Conservation (phyloP, 2,329 filamentous ascomycete species). For the Fusarium sp. region DNA sequence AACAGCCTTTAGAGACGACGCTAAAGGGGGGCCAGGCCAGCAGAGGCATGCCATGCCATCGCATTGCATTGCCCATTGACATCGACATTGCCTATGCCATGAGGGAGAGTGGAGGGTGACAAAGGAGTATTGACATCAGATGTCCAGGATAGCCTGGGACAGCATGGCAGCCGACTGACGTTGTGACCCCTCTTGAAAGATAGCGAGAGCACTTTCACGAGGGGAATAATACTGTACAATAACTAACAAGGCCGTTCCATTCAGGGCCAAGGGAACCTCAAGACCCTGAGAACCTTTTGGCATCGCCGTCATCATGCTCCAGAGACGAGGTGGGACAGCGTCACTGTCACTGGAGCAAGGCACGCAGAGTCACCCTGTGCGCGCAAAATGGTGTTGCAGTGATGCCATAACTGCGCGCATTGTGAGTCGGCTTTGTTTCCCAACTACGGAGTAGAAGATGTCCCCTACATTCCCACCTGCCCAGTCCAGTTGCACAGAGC, state of each 20-base stretch:
- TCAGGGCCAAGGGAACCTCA: constrained; percentile 36
- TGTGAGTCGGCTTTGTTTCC: constrained; percentile 30
- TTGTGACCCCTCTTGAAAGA: constrained; percentile 42
- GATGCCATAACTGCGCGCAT: constrained; percentile 43
- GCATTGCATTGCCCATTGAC: constrained; percentile 15
- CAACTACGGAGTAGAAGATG: constrained; percentile 5
- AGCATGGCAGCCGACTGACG: constrained; percentile 42
- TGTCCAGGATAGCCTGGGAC: constrained; percentile 39
- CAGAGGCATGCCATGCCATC: constrained; percentile 32
- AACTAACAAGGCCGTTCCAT: constrained; percentile 10
- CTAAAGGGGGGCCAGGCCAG: constrained; percentile 29
- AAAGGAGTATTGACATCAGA: constrained; percentile 45
- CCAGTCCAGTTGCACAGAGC: constrained; percentile 27
- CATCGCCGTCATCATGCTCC: constrained; percentile 46
- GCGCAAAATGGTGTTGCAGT: constrained; percentile 43
- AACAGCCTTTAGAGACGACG: constrained; percentile 42
- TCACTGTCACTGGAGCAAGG: constrained; percentile 31
- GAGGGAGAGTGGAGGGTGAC: constrained; percentile 36
- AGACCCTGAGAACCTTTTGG: constrained; percentile 39
- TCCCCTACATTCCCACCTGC: constrained; percentile 33
- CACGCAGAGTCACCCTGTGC: constrained; percentile 23
- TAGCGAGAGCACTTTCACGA: constrained; percentile 38
- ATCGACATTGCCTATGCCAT: constrained; percentile 18
- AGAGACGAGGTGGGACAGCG: constrained; percentile 42
- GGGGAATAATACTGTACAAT: constrained; percentile 11